Conservation (phyloP, 495 filamentous ascomycete species). For the Aspergillus funiculosus region DNA sequence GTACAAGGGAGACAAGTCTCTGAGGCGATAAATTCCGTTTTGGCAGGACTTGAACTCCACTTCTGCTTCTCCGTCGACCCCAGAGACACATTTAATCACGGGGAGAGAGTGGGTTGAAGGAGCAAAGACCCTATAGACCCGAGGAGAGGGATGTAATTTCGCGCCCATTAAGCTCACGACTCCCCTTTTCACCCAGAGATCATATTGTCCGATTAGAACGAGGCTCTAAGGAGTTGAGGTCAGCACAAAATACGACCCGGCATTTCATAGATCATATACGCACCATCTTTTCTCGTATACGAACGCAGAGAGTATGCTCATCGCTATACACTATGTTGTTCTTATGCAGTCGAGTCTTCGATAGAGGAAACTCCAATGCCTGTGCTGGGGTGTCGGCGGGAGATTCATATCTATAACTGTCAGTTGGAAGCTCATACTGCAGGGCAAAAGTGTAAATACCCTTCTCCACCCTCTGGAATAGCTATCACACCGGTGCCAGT, state of each 20-base stretch:
- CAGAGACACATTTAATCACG: slow-evolving; percentile 52
- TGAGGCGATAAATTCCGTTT: slow-evolving; percentile 51
- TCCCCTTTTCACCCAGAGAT: slow-evolving; percentile 59
- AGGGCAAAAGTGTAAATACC: slow-evolving; percentile 11
- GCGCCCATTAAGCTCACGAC: slow-evolving; percentile 62
- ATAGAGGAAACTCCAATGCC: slow-evolving; percentile 40
- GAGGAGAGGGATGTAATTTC: slow-evolving; percentile 48
- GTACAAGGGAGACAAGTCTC: slow-evolving; percentile 62
- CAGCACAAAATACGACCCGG: slow-evolving; percentile 5
- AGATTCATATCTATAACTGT: slow-evolving; percentile 30
- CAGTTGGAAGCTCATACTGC: slow-evolving; percentile 5
- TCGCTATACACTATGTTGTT: slow-evolving; percentile 39
- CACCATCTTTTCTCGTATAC: slow-evolving; percentile 42
- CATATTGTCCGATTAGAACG: slow-evolving; percentile 67
- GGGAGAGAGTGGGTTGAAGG: slow-evolving; percentile 74
- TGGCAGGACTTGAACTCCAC: slow-evolving; percentile 50
- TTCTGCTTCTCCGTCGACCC: slow-evolving; percentile 44
- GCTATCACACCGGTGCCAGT: slow-evolving; percentile 24
- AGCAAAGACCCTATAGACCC: slow-evolving; percentile 58
- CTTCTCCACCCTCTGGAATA: slow-evolving; percentile 27
- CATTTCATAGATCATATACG: not conserved
- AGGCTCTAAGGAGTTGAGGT: slow-evolving; percentile 47
- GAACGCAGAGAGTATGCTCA: slow-evolving; percentile 35
- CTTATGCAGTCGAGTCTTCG: slow-evolving; percentile 37
- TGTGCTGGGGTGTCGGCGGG: slow-evolving; percentile 29